Evolutionary conservation across 208 protist species (phyloP).

Genomic region (Leishmania tropica): DNA sequence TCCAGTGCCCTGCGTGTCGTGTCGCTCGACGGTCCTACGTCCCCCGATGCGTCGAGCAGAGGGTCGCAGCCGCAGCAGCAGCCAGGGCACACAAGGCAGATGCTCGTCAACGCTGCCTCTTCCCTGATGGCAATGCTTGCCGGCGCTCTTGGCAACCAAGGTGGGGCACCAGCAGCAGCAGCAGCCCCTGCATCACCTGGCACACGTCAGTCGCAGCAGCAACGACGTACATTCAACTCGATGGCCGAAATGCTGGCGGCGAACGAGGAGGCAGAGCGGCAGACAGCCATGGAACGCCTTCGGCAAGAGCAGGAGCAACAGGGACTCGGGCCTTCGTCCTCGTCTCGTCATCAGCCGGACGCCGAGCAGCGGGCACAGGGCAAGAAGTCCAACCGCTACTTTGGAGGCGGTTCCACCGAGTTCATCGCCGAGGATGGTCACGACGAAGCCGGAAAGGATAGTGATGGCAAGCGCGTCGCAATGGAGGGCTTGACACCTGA

Average conservation of each 20-base stretch:
- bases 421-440: conserved; percentile 37
- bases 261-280: conserved; percentile 41
- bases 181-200: background rate
- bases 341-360: conserved; percentile 18
- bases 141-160: background rate
- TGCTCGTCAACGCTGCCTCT: conserved; percentile 22
- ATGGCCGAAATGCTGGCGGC: conserved; percentile 59
- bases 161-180: background rate
- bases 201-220: conserved; percentile 2
- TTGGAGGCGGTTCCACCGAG: conserved; percentile 66
- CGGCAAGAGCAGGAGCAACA: conserved; percentile 30
- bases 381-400: conserved; percentile 71
- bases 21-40: conserved; percentile 15
- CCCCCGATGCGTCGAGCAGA: conserved; percentile 9
- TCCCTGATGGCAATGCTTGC: conserved; percentile 25
- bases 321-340: background rate
- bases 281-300: conserved; percentile 28
- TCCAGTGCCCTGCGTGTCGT: conserved; percentile 71
- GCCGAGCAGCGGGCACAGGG: conserved; percentile 8
- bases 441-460: background rate
- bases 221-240: conserved; percentile 29
- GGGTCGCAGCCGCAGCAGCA: conserved; percentile 2
- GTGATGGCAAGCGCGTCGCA: conserved; percentile 1
- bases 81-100: conserved; percentile 4
- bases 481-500: conserved; percentile 6